A percentile compares a stretch with the other conserved stretches of the same genome.
Evolutionary conservation across 176 grass and related monocot species (phyloP).

Genomic region (Paspalum notatum): DNA sequence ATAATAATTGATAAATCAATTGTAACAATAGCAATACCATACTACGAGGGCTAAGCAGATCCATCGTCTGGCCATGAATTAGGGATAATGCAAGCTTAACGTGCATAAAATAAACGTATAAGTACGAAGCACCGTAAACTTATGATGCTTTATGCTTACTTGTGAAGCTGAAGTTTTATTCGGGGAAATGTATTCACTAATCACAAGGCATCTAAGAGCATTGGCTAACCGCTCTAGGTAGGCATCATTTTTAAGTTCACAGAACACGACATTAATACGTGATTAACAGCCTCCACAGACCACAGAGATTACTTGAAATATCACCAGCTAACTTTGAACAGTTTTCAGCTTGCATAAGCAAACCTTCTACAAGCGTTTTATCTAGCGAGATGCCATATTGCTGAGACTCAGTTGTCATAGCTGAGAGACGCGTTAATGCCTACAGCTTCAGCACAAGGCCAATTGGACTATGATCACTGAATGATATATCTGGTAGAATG

Average conservation of each 20-base stretch:
- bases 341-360: slow-evolving; percentile 17
- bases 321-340: neutral
- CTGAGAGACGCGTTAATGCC: neutral
- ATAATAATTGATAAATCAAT: no score
- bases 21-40: neutral
- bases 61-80: neutral
- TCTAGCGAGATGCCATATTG: neutral
- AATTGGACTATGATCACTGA: slow-evolving; percentile 88
- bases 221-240: neutral
- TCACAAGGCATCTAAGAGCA: neutral
- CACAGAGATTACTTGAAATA: neutral
- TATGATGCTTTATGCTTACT: no score
- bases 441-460: slow-evolving; percentile 77
- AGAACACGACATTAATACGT: neutral
- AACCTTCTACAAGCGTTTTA: slow-evolving; percentile 22
- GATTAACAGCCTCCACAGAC: neutral
- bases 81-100: neutral
- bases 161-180: neutral
- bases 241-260: neutral
- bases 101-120: no score
- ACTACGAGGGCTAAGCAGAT: neutral
- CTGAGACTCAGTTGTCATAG: neutral
- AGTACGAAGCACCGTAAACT: no score
- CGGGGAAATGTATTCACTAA: neutral
- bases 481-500: slow-evolving; percentile 71